Conservation (phyloP, 108 stramenopile genomes). For the Skeletonema tropicum region DNA sequence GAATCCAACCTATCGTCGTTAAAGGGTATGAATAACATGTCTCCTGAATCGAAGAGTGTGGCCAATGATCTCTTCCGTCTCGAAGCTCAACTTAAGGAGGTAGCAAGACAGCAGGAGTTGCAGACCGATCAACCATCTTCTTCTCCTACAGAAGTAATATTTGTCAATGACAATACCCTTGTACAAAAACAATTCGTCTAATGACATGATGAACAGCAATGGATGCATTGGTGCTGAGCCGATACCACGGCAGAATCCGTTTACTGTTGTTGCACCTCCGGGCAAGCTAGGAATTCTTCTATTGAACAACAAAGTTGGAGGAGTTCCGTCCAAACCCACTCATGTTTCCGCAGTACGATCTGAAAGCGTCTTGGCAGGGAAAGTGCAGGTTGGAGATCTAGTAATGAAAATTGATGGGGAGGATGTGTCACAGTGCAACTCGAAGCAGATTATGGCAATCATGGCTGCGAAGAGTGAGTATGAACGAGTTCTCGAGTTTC, state of each 20-base stretch:
- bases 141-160: background rate
- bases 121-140: background rate
- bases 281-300: constrained; percentile 91
- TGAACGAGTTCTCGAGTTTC: constrained; percentile 75
- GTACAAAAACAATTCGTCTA: background rate
- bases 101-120: constrained; percentile 25
- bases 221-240: constrained; percentile 31
- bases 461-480: constrained; percentile 89
- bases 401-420: constrained; percentile 90
- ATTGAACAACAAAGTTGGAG: constrained; percentile 70
- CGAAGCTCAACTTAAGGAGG: constrained; percentile 44
- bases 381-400: constrained; percentile 81
- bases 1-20: constrained; percentile 39
- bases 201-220: constrained; percentile 4
- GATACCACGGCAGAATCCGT: constrained; percentile 20
- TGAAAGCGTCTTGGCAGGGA: constrained; percentile 72
- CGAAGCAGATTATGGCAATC: constrained; percentile 86
- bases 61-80: constrained; percentile 45
- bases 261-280: constrained; percentile 78
- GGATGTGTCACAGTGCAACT: constrained; percentile 88
- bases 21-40: constrained; percentile 16
- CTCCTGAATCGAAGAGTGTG: constrained; percentile 41
- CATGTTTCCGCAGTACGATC: constrained; percentile 87
- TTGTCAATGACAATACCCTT: background rate
- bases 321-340: constrained; percentile 42